phyloP scores from a whole-genome alignment of 176 grass and related monocot species.

The Eleusine indica region DNA sequence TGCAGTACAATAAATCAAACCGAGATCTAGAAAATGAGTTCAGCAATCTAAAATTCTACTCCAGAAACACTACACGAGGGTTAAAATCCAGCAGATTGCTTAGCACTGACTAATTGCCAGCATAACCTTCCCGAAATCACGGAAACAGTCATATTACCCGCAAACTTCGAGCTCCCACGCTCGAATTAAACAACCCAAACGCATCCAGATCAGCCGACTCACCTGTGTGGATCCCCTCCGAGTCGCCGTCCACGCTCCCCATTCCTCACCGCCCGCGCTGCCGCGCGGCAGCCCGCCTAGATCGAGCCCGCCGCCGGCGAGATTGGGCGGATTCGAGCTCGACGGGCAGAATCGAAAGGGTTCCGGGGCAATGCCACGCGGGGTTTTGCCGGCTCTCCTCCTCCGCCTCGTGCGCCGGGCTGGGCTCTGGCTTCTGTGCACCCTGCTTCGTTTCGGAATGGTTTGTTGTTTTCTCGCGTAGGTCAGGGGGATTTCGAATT shows the following conservation, averaged over 20 bases:
- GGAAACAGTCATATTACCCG: background rate
- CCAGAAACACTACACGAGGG: background rate
- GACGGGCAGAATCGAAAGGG: background rate
- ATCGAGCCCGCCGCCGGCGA: slow-evolving; percentile 33
- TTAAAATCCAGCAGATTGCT: background rate
- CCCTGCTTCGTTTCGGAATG: slow-evolving; percentile 37
- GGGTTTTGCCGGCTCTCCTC: slow-evolving; percentile 32
- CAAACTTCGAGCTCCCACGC: slow-evolving; percentile 3
- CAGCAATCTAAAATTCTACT: background rate
- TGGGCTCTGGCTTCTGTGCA: background rate
- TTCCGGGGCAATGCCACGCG: slow-evolving; percentile 28
- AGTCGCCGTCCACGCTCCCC: slow-evolving; percentile 71
- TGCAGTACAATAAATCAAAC: background rate
- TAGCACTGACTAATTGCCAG: background rate
- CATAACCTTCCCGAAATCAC: background rate
- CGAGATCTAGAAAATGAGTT: background rate
- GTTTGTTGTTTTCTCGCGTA: background rate
- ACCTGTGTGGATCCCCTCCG: slow-evolving; percentile 54
- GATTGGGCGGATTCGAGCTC: slow-evolving; percentile 27
- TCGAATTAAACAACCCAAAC: background rate
- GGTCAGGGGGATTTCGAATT: slow-evolving; percentile 36
- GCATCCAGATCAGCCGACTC: slow-evolving; percentile 39
- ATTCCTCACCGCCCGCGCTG: slow-evolving; percentile 33
- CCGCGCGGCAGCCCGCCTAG: slow-evolving; percentile 4
- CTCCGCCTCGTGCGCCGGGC: slow-evolving; percentile 17